Base-by-base conservation (phyloP, 768 basidiomycete species). In the Leccinellum rugosiceps region DNA sequence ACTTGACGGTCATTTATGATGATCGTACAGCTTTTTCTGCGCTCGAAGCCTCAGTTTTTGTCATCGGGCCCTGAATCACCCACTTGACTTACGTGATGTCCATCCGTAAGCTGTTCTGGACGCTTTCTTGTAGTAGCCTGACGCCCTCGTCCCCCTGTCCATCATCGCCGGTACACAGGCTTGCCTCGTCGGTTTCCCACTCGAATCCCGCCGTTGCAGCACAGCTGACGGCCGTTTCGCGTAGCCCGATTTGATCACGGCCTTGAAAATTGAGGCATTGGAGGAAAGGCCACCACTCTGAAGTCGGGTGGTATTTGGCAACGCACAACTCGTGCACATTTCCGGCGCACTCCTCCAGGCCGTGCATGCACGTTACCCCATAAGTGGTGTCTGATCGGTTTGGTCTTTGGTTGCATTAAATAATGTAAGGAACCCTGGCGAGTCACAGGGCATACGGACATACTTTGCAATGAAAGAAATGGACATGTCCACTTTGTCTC, bases 261-360 rank as follows among this genome's bases (percentile, higher is more conserved):
- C 74, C 87, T 62, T 83, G 77, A 62, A 77, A 85, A 69, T 93
- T 92, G 65, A 91, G 83, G 71, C 93, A 94, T 58, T 83, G 84
- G 21, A 93, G 77, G 63, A 92, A 94, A 52, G 82, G 74, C 93
- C 92, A 95, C 89, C 90, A 93, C 21, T 74, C 75, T n/a, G 71
- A 61, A 41, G 75, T 72, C 23, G 78, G 72, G 23, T 80, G 75
- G 59, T 90, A 78, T 68, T 85, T 83, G 54, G 80, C 77, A 30
- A 80, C 88, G 70, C 95, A 98, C 26, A 97, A 78, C 68, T 97
- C 86, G 58, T 97, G 90, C 17, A 93, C 83, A 74, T 96, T 94
- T 44, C 91, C 94, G 14, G 83, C 83, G 65, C 94, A 97, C 72
- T 98, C 94, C 52, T 80, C 71, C 5, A 75, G 74, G 17, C 93